Percentiles rank a stretch among this genome's conserved stretches.
These are phyloP conservation scores for Notholithocarpus densiflorus DNA, from an alignment of 306 rosid species.

Conservation along the genomic window DNA sequence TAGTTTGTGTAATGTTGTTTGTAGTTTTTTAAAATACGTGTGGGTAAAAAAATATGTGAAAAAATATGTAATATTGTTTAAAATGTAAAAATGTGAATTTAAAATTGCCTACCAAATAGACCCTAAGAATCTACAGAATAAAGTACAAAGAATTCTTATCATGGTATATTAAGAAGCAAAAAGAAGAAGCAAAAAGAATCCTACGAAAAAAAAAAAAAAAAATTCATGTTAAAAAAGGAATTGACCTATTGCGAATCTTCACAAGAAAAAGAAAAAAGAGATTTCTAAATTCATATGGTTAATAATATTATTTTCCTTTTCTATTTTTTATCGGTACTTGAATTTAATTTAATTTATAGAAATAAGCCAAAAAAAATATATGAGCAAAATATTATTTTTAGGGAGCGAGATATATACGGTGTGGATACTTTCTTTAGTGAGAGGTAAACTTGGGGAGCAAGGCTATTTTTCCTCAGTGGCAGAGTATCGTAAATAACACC, in stretches of 20 bases:
- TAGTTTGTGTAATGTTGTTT: no score
- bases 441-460: neutral
- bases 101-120: no score
- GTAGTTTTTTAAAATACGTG: no score
- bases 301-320: neutral
- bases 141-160: no score
- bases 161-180: no score
- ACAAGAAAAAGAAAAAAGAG: neutral
- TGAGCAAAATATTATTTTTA: neutral
- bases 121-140: no score
- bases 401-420: neutral
- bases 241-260: neutral
- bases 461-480: neutral
- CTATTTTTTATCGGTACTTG: no score
- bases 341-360: neutral
- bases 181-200: neutral
- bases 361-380: neutral
- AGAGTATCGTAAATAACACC: slow-evolving; percentile 1
- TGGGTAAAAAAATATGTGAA: no score
- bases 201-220: neutral
- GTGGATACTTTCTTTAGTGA: neutral
- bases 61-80: no score
- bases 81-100: no score
- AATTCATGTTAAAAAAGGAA: neutral
- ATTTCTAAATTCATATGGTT: neutral